Conservation (phyloP, 768 basidiomycete species). For the Pholiota conissans region DNA sequence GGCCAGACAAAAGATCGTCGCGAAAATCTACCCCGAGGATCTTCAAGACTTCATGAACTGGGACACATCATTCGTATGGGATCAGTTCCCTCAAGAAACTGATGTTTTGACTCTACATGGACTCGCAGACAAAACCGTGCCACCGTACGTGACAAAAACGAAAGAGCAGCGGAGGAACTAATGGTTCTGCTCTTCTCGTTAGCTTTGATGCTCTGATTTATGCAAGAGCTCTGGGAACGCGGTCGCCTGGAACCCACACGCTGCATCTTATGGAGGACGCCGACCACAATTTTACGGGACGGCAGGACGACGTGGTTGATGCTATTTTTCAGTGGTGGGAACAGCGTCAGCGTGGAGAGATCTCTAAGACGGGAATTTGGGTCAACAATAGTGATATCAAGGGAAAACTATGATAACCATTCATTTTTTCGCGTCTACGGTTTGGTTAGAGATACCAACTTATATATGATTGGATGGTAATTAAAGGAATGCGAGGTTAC, state of each 20-base stretch:
- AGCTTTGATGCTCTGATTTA: conserved; percentile 78
- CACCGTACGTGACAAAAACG: conserved; percentile 50
- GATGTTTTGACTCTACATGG: conserved; percentile 83
- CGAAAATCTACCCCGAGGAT: conserved; percentile 57
- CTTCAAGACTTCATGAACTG: conserved; percentile 61
- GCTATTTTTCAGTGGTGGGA: conserved; percentile 71
- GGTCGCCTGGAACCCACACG: conserved; percentile 67
- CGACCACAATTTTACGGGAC: conserved; percentile 78
- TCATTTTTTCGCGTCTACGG: neutral
- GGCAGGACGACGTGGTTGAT: conserved; percentile 66
- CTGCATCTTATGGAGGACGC: conserved; percentile 71
- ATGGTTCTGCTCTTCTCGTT: conserved; percentile 3
- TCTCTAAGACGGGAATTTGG: conserved; percentile 63
- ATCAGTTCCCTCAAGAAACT: conserved; percentile 56
- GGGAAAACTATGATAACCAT: conserved; percentile 27
- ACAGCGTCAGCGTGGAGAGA: conserved; percentile 39
- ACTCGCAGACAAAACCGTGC: conserved; percentile 64
- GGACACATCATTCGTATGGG: conserved; percentile 70
- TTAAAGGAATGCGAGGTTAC: no score
- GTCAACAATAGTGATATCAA: conserved; percentile 54
- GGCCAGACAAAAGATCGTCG: conserved; percentile 57
- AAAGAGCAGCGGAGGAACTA: neutral
- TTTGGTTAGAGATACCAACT: neutral
- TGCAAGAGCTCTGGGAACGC: conserved; percentile 53
- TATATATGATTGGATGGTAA: no score